Conservation (phyloP, 306 rosid genomes). For the Ormosia semicastrata region DNA sequence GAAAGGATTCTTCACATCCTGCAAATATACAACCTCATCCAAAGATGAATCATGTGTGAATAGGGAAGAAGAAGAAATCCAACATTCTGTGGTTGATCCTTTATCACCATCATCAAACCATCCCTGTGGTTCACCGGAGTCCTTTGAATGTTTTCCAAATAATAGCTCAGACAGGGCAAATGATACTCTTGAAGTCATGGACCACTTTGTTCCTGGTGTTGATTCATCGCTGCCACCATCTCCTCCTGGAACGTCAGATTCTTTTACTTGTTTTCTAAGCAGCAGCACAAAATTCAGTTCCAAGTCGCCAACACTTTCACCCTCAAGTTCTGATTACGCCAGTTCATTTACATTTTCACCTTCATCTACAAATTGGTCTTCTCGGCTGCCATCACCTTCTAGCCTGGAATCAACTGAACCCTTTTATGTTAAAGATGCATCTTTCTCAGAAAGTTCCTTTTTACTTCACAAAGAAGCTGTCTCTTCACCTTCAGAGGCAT, state of each 20-base stretch:
- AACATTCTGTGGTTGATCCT: slow-evolving; percentile 37
- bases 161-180: slow-evolving; percentile 40
- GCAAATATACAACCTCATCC: slow-evolving; percentile 36
- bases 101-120: slow-evolving; percentile 49
- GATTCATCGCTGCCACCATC: slow-evolving; percentile 47
- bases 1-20: slow-evolving; percentile 59
- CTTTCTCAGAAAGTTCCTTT: slow-evolving; percentile 43
- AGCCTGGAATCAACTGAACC: slow-evolving; percentile 61
- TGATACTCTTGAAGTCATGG: slow-evolving; percentile 34
- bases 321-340: slow-evolving; percentile 75
- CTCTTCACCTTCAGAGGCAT: slow-evolving; percentile 40
- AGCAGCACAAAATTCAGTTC: slow-evolving; percentile 50
- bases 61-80: slow-evolving; percentile 38
- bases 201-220: slow-evolving; percentile 30
- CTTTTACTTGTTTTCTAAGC: slow-evolving; percentile 53
- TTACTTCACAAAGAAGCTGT: slow-evolving; percentile 40
- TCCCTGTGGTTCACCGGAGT: slow-evolving; percentile 66
- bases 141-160: slow-evolving; percentile 56
- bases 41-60: slow-evolving; percentile 29
- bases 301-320: slow-evolving; percentile 76
- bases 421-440: slow-evolving; percentile 36
- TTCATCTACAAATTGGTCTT: slow-evolving; percentile 83
- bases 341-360: slow-evolving; percentile 85
- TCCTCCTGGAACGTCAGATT: slow-evolving; percentile 50
- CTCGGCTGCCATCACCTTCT: slow-evolving; percentile 82